Conservation (phyloP, 768 basidiomycete species). For the Pisolithus orientalis region DNA sequence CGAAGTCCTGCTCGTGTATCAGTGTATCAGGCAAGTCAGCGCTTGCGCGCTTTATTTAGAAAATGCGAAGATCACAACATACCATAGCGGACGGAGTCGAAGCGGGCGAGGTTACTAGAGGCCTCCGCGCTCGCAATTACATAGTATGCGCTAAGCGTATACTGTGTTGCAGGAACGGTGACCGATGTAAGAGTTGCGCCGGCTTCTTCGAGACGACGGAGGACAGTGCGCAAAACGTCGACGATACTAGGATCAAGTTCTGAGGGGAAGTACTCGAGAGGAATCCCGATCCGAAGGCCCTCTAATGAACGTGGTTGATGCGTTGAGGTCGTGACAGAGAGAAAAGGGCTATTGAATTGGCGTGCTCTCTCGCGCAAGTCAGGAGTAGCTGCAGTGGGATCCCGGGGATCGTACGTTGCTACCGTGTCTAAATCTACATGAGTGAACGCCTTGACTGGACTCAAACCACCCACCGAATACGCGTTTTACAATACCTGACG, state of each 20-base stretch:
- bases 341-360: slow-evolving; percentile 13
- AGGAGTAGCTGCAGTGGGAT: slow-evolving; percentile 64
- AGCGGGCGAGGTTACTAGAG: slow-evolving; percentile 85
- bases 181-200: slow-evolving; percentile 73
- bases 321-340: background rate
- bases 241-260: slow-evolving; percentile 52
- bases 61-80: slow-evolving; percentile 12
- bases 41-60: too few relatives aligned
- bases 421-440: slow-evolving; percentile 23
- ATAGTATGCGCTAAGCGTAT: slow-evolving; percentile 90
- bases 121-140: slow-evolving; percentile 94
- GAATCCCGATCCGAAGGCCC: slow-evolving; percentile 64
- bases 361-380: slow-evolving; percentile 33
- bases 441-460: background rate
- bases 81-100: slow-evolving; percentile 87
- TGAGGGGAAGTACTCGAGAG: slow-evolving; percentile 73
- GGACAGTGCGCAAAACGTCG: slow-evolving; percentile 42
- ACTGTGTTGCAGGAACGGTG: slow-evolving; percentile 59
- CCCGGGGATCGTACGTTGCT: slow-evolving; percentile 51
- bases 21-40: too few relatives aligned
- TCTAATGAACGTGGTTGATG: slow-evolving; percentile 12
- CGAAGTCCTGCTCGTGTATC: slow-evolving; percentile 39
- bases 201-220: slow-evolving; percentile 34
- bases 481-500: slow-evolving; percentile 38
- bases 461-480: slow-evolving; percentile 57